Percentiles rank a stretch among this genome's conserved stretches.
These are phyloP conservation scores for Talaromyces sp. DNA, from an alignment of 2,329 filamentous ascomycete genomes.

Conservation along the genomic window DNA sequence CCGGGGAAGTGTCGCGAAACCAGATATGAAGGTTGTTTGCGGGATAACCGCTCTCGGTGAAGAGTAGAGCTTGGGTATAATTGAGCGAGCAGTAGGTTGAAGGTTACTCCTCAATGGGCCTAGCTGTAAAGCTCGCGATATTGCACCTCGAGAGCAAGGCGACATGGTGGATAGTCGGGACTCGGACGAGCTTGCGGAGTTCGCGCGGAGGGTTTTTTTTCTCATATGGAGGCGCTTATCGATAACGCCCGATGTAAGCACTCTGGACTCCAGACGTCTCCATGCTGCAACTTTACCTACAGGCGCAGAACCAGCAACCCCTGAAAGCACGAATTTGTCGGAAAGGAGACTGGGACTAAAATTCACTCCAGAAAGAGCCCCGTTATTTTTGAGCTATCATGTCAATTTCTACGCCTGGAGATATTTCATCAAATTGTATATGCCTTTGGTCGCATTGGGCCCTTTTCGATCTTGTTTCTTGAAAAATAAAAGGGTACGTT, in stretches of 20 bases:
- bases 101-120: slow-evolving; percentile 1
- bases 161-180: slow-evolving; percentile 28
- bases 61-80: not conserved
- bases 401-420: no score
- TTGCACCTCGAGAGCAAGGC: slow-evolving; percentile 28
- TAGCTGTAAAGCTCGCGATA: slow-evolving; percentile 20
- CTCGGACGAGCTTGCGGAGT: slow-evolving; percentile 14
- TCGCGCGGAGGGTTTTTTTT: slow-evolving; percentile 24
- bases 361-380: no score
- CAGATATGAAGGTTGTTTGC: not conserved
- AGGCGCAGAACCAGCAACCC: no score
- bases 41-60: not conserved
- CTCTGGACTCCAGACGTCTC: no score
- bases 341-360: no score
- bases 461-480: no score
- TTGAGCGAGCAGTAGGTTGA: not conserved
- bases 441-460: no score
- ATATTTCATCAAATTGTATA: no score
- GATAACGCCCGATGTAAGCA: slow-evolving; percentile 18
- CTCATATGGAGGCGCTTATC: slow-evolving; percentile 14
- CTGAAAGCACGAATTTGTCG: no score
- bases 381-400: no score
- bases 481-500: no score
- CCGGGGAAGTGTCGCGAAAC: not conserved
- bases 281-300: no score